Conservation (phyloP, 768 basidiomycete species). For the Lactarius quietus region DNA sequence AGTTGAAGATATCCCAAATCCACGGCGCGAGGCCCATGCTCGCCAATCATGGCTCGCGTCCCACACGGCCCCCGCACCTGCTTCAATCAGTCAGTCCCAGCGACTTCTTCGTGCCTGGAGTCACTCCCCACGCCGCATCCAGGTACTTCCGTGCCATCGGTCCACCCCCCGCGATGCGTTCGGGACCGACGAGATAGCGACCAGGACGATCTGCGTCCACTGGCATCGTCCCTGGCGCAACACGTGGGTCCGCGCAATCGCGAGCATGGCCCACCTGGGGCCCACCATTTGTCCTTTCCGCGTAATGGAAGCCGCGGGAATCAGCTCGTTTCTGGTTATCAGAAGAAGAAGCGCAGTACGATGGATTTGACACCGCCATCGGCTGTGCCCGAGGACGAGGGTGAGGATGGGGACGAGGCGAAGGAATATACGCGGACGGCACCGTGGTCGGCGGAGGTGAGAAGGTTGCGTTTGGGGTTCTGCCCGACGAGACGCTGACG, state of each 20-base stretch:
- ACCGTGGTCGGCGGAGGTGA: not conserved
- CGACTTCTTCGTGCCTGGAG: not conserved
- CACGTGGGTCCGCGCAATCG: not conserved
- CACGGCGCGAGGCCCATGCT: not conserved
- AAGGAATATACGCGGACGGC: not conserved
- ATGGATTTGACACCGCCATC: not conserved
- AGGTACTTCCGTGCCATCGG: slow-evolving; percentile 8
- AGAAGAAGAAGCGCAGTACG: not conserved
- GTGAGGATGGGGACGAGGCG: not conserved
- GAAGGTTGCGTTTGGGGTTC: not conserved
- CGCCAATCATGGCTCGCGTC: not conserved
- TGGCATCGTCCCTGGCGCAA: not conserved
- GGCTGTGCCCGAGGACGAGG: not conserved
- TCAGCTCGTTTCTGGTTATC: not conserved
- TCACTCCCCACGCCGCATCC: not conserved
- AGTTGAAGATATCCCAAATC: not conserved
- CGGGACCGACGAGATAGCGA: not conserved
- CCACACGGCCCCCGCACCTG: not conserved
- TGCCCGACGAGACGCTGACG: not conserved
- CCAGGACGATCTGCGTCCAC: not conserved
- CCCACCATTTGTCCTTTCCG: not conserved
- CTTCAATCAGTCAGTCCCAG: slow-evolving; percentile 2
- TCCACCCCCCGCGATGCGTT: not conserved
- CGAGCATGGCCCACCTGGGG: not conserved
- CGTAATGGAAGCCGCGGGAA: not conserved